Evolutionary conservation across 352 stramenopile genomes (phyloP), one percentile per base, ranked within the genome.

Genomic region (Peronosclerospora sorghi): DNA sequence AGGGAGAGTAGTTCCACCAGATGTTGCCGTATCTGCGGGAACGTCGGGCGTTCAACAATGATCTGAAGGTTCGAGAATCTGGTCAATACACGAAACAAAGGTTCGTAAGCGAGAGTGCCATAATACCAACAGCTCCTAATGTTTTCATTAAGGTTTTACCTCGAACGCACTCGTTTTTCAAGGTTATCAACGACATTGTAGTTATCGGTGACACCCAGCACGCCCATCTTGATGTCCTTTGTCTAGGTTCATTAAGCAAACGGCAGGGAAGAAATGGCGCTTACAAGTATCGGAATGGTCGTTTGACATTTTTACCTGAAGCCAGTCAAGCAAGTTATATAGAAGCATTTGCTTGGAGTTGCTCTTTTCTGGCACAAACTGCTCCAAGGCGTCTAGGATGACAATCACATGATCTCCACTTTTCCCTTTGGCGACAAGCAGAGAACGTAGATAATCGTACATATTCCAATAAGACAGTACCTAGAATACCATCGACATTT

Each of bases 41-140:
- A 86, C 1, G 68, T 64, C 2, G 65, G 72, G 0, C 76, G 56
- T 1, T 71, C 68, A 13, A 89, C 54, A 37, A 89, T 59, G 44
- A 92, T 79, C 42, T 92, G 79, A 23, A 86, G 60, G 41, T 74
- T 86, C 5, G 79, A 92, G 46, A 92, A 92, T 30, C 78, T 85
- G 26, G 5, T 35, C n/a, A n/a, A n/a, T n/a, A n/a, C n/a, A 30
- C n/a, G 23, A 19, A n/a, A n/a, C 14, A 35, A 21, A 23, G 32
- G 23, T 26, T 35, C 19, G 8, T 51, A 17, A 38, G 4, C 41
- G 13, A n/a, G n/a, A n/a, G n/a, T n/a, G n/a, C n/a, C n/a, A n/a
- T 54, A 35, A 43, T 8, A 26, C 21, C 21, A 12, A 21, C 8
- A 6, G 12, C 5, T 26, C 7, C 14, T 38, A 20, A n/a, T n/a